Percentiles rank a stretch among this genome's conserved stretches.
Conservation (phyloP, 2,329 filamentous ascomycete species). For the Lachnellula cervina region DNA sequence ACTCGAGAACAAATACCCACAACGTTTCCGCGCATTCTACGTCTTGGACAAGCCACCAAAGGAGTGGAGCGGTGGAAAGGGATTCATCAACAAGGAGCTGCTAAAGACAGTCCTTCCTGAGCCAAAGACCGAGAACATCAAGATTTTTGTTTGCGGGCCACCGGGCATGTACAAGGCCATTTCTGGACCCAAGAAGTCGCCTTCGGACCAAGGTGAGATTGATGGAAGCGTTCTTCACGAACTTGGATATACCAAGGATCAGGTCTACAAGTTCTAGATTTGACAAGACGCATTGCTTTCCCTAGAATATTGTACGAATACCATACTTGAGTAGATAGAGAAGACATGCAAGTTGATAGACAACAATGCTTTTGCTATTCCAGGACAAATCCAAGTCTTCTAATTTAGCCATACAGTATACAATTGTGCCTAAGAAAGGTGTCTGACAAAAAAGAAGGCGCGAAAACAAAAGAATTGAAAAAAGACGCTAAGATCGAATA, state of each 20-base stretch:
- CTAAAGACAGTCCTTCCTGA: constrained; percentile 93
- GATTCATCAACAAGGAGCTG: constrained; percentile 83
- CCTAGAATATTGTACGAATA: constrained; percentile 7
- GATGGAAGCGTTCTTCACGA: constrained; percentile 70
- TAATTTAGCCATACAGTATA: too few species aligned
- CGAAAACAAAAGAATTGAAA: too few species aligned
- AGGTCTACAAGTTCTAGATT: constrained; percentile 89
- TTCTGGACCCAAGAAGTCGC: constrained; percentile 83
- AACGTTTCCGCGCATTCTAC: constrained; percentile 94
- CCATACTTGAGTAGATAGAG: constrained; percentile 10
- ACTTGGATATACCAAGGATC: constrained; percentile 77
- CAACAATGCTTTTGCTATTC: neutral
- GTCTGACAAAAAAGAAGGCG: too few species aligned
- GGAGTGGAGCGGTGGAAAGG: constrained; percentile 71
- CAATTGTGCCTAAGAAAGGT: too few species aligned
- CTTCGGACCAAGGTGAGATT: constrained; percentile 91
- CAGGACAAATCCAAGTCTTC: too few species aligned
- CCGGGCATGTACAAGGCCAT: constrained; percentile 91
- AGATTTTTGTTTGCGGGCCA: constrained; percentile 94
- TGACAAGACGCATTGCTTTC: neutral
- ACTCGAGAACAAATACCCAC: constrained; percentile 91
- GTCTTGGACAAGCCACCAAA: constrained; percentile 79
- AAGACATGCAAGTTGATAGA: constrained; percentile 1
- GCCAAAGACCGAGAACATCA: constrained; percentile 86
- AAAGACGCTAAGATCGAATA: too few species aligned